phyloP scores from a whole-genome alignment of 345 rosid genomes.

The Punica granatum region DNA sequence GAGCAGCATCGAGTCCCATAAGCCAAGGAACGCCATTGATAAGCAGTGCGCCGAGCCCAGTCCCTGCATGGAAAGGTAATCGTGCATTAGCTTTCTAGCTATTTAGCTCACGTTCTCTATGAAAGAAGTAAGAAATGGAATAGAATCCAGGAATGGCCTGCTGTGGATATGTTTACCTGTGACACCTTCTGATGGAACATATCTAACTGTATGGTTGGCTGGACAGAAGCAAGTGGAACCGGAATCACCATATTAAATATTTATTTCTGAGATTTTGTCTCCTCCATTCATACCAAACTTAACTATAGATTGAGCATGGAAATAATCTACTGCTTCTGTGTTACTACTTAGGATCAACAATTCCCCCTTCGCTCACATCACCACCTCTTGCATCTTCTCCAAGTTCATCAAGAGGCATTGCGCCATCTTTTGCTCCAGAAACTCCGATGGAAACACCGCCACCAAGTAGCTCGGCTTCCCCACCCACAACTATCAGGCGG shows the following conservation, averaged over 20 bases:
- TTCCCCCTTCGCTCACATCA: conserved; percentile 22
- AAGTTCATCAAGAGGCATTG: conserved; percentile 25
- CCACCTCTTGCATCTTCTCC: conserved; percentile 37
- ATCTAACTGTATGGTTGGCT: no score
- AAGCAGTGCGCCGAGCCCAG: conserved; percentile 22
- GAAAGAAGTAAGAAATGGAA: conserved; percentile 1
- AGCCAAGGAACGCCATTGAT: conserved; percentile 11
- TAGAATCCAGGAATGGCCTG: not conserved
- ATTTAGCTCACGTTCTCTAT: no score
- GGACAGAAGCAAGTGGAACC: not conserved
- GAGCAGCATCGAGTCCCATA: conserved; percentile 18
- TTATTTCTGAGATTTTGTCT: not conserved
- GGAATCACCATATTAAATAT: not conserved
- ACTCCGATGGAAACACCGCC: conserved; percentile 24
- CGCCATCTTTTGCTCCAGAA: conserved; percentile 30
- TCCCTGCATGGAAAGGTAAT: conserved; percentile 15
- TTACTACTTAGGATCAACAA: not conserved
- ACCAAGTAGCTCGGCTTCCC: conserved; percentile 19
- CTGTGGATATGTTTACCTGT: not conserved
- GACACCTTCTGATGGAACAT: not conserved
- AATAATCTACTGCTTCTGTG: not conserved
- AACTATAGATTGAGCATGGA: not conserved
- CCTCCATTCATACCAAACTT: not conserved
- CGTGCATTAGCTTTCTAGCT: not conserved
- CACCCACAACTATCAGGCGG: conserved; percentile 15